These are phyloP conservation scores for Hirsutella thompsonii DNA, from an alignment of 2,329 filamentous ascomycete species.

Conservation along the genomic window DNA sequence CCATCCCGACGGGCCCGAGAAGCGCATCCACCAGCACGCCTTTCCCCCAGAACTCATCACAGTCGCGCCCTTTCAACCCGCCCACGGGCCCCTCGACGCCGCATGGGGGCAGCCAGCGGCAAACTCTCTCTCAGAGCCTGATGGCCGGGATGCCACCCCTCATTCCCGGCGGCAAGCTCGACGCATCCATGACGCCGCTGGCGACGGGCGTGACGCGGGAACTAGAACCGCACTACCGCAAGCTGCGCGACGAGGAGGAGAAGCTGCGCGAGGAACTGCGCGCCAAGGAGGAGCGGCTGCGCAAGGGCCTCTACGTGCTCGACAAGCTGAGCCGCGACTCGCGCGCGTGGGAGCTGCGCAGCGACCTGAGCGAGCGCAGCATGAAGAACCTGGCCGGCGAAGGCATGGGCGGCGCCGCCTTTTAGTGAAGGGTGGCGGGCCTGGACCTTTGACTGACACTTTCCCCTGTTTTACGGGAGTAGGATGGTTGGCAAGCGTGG, in stretches of 20 bases:
- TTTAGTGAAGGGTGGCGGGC: constrained; percentile 19
- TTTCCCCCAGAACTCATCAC: constrained; percentile 24
- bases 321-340: constrained; percentile 41
- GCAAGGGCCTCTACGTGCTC: constrained; percentile 39
- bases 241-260: constrained; percentile 45
- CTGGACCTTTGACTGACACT: neutral
- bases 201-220: constrained; percentile 37
- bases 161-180: constrained; percentile 41
- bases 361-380: constrained; percentile 42
- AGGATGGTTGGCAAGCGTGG: too few species aligned
- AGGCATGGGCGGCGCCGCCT: constrained; percentile 40
- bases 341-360: constrained; percentile 39
- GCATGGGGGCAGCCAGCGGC: constrained; percentile 22
- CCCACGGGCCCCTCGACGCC: constrained; percentile 40
- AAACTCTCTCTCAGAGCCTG: constrained; percentile 38
- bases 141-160: constrained; percentile 37
- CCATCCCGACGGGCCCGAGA: constrained; percentile 37
- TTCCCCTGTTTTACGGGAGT: neutral
- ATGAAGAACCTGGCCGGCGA: constrained; percentile 45
- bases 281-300: constrained; percentile 38
- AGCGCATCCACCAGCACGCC: constrained; percentile 16
- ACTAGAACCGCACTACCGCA: constrained; percentile 38
- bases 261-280: constrained; percentile 39
- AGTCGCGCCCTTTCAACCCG: constrained; percentile 39
- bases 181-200: constrained; percentile 30